Evolutionary conservation across 108 stramenopile species (phyloP).

Genomic region (Stephanodiscus minutulus): DNA sequence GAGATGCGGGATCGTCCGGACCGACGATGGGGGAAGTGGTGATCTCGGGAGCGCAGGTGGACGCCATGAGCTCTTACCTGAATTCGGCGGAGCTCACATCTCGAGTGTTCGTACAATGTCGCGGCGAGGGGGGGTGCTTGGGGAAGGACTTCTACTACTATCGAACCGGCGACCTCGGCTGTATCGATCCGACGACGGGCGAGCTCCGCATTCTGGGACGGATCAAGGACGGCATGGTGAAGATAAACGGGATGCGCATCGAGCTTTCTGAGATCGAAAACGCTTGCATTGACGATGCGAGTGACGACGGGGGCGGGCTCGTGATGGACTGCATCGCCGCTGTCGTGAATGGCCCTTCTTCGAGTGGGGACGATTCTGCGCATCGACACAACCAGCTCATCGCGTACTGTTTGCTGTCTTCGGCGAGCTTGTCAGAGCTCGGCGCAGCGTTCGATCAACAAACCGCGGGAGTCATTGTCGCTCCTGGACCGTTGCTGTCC

Average conservation of each 20-base stretch:
- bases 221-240: slow-evolving; percentile 85
- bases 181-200: slow-evolving; percentile 40
- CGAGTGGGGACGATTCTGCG: slow-evolving; percentile 17
- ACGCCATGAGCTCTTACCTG: slow-evolving; percentile 61
- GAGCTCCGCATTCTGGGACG: slow-evolving; percentile 65
- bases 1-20: slow-evolving; percentile 1
- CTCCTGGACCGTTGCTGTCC: slow-evolving; percentile 57
- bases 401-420: slow-evolving; percentile 70
- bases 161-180: slow-evolving; percentile 83
- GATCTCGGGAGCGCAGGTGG: slow-evolving; percentile 68
- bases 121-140: background rate
- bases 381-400: slow-evolving; percentile 44
- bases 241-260: slow-evolving; percentile 80
- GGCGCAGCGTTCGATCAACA: slow-evolving; percentile 21
- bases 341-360: slow-evolving; percentile 17
- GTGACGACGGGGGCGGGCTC: slow-evolving; percentile 19
- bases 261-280: slow-evolving; percentile 83
- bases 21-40: slow-evolving; percentile 70
- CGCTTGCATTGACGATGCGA: slow-evolving; percentile 53
- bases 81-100: slow-evolving; percentile 61
- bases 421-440: slow-evolving; percentile 50
- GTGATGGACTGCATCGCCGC: slow-evolving; percentile 64
- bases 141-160: slow-evolving; percentile 43
- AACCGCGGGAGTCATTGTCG: slow-evolving; percentile 42
- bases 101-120: slow-evolving; percentile 51